These are phyloP conservation scores for Aplosporella prunicola DNA, from an alignment of 2,329 filamentous ascomycete species.

Conservation along the genomic window DNA sequence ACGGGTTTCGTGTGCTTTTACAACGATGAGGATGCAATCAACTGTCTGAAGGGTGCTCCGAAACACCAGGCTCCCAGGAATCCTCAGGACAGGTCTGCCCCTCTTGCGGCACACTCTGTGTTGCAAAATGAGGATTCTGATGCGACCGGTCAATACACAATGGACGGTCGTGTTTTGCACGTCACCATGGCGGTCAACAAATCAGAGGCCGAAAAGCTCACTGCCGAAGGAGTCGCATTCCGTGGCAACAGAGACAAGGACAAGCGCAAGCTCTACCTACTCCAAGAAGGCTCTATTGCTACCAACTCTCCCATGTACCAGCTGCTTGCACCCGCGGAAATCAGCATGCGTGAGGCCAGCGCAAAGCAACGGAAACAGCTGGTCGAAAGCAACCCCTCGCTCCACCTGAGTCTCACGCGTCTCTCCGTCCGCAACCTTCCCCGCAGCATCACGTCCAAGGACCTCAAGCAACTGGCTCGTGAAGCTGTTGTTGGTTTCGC, in stretches of 20 bases:
- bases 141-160: constrained; percentile 72
- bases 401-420: constrained; percentile 82
- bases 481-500: constrained; percentile 93
- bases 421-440: constrained; percentile 89
- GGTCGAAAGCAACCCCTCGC: constrained; percentile 79
- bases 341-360: constrained; percentile 82
- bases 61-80: constrained; percentile 28
- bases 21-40: constrained; percentile 61
- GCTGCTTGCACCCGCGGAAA: constrained; percentile 65
- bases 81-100: constrained; percentile 25
- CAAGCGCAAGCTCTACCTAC: constrained; percentile 79
- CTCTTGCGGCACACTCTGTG: constrained; percentile 59
- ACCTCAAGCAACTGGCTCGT: constrained; percentile 81
- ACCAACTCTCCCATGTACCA: constrained; percentile 68
- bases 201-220: constrained; percentile 65
- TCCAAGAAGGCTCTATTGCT: constrained; percentile 76
- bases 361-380: constrained; percentile 79
- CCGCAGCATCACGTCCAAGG: constrained; percentile 70
- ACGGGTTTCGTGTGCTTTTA: constrained; percentile 95
- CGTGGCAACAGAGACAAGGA: constrained; percentile 68
- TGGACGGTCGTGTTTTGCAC: constrained; percentile 81
- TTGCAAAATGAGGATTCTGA: constrained; percentile 81
- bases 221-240: constrained; percentile 54
- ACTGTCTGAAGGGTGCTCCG: constrained; percentile 69
- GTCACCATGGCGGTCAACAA: constrained; percentile 79